phyloP scores from a whole-genome alignment of 2,329 filamentous ascomycete species.

The Clonostachys rosea region DNA sequence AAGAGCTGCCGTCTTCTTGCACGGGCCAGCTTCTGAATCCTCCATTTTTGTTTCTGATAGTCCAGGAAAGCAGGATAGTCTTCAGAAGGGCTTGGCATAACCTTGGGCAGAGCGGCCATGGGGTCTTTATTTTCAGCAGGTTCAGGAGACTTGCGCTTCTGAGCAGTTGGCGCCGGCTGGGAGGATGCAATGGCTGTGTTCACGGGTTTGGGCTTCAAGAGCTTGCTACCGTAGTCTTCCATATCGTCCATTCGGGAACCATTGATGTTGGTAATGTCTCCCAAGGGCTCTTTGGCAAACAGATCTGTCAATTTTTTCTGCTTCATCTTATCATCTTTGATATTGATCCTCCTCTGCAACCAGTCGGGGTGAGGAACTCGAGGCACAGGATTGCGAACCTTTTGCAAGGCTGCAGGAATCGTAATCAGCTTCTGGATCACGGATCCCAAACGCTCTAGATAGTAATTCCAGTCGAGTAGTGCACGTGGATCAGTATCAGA shows the following conservation, averaged over 20 bases:
- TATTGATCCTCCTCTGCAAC: conserved; percentile 88
- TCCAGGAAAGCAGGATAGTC: conserved; percentile 85
- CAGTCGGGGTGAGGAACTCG: conserved; percentile 93
- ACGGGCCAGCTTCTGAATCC: conserved; percentile 89
- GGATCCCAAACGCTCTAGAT: conserved; percentile 89
- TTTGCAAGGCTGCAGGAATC: conserved; percentile 93
- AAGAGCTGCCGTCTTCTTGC: conserved; percentile 85
- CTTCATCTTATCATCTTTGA: conserved; percentile 96
- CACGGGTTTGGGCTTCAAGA: conserved; percentile 61
- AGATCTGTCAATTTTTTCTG: conserved; percentile 98
- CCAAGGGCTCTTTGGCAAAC: conserved; percentile 67
- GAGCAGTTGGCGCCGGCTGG: conserved; percentile 36
- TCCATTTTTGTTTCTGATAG: conserved; percentile 99
- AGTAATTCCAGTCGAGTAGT: conserved; percentile 96
- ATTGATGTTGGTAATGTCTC: conserved; percentile 66
- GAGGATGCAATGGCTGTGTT: conserved; percentile 51
- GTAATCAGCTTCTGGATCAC: conserved; percentile 99
- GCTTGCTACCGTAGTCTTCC: conserved; percentile 73
- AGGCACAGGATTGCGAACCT: conserved; percentile 90
- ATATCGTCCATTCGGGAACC: conserved; percentile 59
- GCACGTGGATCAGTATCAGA: conserved; percentile 84
- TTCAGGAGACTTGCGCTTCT: conserved; percentile 73
- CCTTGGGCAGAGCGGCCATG: conserved; percentile 73
- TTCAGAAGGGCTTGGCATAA: conserved; percentile 79
- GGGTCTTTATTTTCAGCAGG: conserved; percentile 67